Conservation (phyloP, 2,329 filamentous ascomycete genomes). For the Aureobasidium namibiae region DNA sequence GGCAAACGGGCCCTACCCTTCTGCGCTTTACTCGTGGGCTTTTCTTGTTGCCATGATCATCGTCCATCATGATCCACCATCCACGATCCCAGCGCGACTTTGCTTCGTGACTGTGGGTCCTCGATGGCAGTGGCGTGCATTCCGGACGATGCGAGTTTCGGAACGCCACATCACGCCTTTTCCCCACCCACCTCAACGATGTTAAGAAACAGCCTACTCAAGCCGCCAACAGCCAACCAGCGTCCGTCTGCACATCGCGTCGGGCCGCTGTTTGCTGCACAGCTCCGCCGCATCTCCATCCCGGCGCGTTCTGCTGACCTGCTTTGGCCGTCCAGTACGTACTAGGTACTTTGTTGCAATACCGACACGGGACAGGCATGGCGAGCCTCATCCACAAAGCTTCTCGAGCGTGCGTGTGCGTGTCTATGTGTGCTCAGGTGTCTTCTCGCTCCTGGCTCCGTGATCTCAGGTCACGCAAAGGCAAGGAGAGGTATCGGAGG, state of each 20-base stretch:
- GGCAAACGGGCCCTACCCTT: not conserved
- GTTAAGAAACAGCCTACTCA: not conserved
- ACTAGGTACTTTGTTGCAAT: constrained; percentile 6
- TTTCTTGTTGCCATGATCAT: constrained; percentile 4
- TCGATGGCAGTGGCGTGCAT: constrained; percentile 6
- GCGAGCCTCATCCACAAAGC: constrained; percentile 8
- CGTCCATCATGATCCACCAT: constrained; percentile 6
- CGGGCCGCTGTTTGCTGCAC: constrained; percentile 12
- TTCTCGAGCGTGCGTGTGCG: not conserved
- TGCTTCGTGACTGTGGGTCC: constrained; percentile 11
- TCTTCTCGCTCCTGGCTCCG: not conserved
- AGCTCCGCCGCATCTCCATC: constrained; percentile 8
- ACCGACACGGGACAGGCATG: not conserved
- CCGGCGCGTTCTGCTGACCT: constrained; percentile 11
- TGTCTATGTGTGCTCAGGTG: not conserved
- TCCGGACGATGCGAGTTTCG: constrained; percentile 11
- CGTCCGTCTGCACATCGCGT: constrained; percentile 11
- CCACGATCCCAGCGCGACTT: constrained; percentile 13
- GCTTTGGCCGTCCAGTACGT: constrained; percentile 7
- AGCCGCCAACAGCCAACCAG: constrained; percentile 7
- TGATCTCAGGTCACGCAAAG: constrained; percentile 1
- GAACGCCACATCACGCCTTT: constrained; percentile 11
- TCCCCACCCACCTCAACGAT: constrained; percentile 13
- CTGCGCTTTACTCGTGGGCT: constrained; percentile 2
- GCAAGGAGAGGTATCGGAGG: not conserved